Evolutionary conservation across 75 land plant genomes (phyloP), one percentile per base, ranked within the genome.

Genomic region (Cryptomeria japonica): DNA sequence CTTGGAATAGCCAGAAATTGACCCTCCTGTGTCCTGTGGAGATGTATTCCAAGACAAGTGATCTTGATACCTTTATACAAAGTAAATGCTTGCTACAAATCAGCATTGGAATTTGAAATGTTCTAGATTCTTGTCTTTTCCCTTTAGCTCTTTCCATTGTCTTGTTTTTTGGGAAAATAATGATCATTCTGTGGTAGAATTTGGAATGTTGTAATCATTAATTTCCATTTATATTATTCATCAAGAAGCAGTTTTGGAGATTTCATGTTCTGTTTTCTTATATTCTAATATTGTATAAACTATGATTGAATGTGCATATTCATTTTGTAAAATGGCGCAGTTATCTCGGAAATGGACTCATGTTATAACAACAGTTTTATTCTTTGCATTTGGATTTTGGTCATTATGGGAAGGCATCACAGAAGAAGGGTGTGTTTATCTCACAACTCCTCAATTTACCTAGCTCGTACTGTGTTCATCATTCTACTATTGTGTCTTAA

Each of bases 311-410:
- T 86, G 31, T n/a, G 36, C 78, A 5, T 19, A 41, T 5, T 77
- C 19, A 36, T 47, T 16, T n/a, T 41, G 18, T 88, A 53, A 64
- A 84, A 31, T 73, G 28, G 55, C 64, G 86, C 93, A 97, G 99
- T 90, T 97, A 79, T 94, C 99, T 73, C 94, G 95, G n/a, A 92
- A 92, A 75, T 92, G 93, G 95, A 93, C 95, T 85, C 98, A 97
- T 88, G 92, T 93, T 82, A 89, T 95, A 78, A 96, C 99, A 83
- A 97, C 98, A 25, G 15, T 97, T 49, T 88, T 97, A 87, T 97
- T 97, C 87, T 92, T 97, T 91, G 94, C 91, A 6, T 97, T 97
- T 94, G 99, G 99, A 39, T 84, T 96, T 14, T 93, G 95, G 94
- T 93, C 99, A 53, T 90, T 97, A 70, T 96, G 96, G 95, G 98